Evolutionary conservation across 768 basidiomycete genomes (phyloP).

Genomic region (Cytidiella melzeri): DNA sequence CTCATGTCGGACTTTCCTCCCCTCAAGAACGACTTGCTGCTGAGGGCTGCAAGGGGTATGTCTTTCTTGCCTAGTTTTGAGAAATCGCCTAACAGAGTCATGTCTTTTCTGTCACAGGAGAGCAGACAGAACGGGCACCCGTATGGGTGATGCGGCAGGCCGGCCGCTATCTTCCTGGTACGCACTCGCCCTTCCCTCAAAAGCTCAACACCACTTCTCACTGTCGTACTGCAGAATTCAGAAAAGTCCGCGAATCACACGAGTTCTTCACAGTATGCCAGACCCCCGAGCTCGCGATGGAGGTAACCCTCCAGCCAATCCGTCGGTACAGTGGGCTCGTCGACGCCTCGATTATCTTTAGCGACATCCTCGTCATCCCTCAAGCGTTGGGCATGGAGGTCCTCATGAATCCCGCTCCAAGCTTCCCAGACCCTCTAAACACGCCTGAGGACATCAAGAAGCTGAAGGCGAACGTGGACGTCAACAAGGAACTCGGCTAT

Average conservation of each 20-base stretch:
- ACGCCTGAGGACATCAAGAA: constrained; percentile 67
- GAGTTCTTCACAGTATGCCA: constrained; percentile 96
- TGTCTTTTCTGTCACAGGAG: constrained; percentile 39
- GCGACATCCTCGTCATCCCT: constrained; percentile 95
- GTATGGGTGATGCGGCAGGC: constrained; percentile 99
- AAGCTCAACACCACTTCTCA: constrained; percentile 2
- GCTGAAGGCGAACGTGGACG: constrained; percentile 59
- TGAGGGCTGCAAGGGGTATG: constrained; percentile 83
- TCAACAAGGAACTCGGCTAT: constrained; percentile 82
- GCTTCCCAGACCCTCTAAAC: constrained; percentile 80
- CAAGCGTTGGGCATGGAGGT: constrained; percentile 97
- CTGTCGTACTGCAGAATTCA: constrained; percentile 65
- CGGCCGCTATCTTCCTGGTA: constrained; percentile 91
- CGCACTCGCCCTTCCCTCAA: constrained; percentile 8
- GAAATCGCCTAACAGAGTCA: background rate
- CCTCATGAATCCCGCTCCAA: constrained; percentile 88
- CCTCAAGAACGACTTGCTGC: constrained; percentile 79
- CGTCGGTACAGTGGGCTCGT: constrained; percentile 78
- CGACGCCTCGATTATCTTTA: constrained; percentile 97
- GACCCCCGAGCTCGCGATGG: constrained; percentile 81
- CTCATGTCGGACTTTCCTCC: constrained; percentile 54
- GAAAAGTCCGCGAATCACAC: constrained; percentile 75
- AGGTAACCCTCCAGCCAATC: constrained; percentile 92
- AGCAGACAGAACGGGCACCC: constrained; percentile 86
- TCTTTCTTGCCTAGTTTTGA: background rate